Evolutionary conservation across 495 filamentous ascomycete species (phyloP).

Genomic region (Halenospora varia): DNA sequence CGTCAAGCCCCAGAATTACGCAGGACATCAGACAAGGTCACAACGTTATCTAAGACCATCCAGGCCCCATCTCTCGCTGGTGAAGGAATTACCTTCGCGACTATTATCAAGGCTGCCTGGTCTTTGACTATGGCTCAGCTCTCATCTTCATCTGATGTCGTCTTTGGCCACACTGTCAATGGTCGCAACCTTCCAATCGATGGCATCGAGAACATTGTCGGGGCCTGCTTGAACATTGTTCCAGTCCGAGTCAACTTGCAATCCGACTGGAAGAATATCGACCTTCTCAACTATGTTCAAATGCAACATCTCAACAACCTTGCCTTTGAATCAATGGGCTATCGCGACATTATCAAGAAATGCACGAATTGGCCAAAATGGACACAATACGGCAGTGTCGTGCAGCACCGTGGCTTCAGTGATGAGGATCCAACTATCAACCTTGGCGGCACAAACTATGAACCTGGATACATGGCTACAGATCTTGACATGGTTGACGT

Average conservation of each 20-base stretch:
- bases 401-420: neutral
- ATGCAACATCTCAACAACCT: constrained; percentile 50
- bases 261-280: constrained; percentile 28
- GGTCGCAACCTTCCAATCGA: constrained; percentile 45
- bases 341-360: constrained; percentile 25
- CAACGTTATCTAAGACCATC: constrained; percentile 29
- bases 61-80: constrained; percentile 33
- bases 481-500: neutral
- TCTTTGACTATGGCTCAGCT: constrained; percentile 51
- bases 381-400: neutral
- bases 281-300: constrained; percentile 39
- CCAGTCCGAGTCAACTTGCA: constrained; percentile 24
- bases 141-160: constrained; percentile 43
- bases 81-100: constrained; percentile 51
- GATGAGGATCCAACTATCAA: neutral
- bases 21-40: neutral
- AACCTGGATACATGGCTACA: neutral
- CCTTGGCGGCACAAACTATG: neutral
- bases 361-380: constrained; percentile 28
- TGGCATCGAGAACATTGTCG: constrained; percentile 10
- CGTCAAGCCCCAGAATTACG: neutral
- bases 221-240: constrained; percentile 37
- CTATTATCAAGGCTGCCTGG: constrained; percentile 58
- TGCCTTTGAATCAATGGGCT: constrained; percentile 41
- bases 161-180: constrained; percentile 56